Base-by-base conservation (phyloP, 768 basidiomycete species). In the Crepidotus variabilis region DNA sequence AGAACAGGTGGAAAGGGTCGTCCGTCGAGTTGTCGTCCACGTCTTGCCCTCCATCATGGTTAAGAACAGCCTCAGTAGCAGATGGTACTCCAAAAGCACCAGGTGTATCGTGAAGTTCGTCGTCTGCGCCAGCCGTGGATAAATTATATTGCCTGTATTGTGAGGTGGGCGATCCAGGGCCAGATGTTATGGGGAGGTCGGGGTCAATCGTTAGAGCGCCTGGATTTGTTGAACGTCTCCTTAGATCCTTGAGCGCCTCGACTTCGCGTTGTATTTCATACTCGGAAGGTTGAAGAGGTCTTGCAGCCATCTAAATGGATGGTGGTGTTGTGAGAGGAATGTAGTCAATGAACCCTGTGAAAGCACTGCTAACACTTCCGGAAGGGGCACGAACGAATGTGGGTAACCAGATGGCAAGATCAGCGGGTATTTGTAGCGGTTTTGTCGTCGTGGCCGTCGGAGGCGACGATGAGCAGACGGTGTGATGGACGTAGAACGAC, bases 1-100 rank as follows among this genome's bases (percentile, higher is more conserved):
- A 99, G 79, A 98, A 98, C 61, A 98, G 84, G 71, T 93, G 90
- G 65, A 87, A 86, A 2, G 91, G 88, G 74, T 96, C 92, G 63
- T 91, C 86, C 36, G 80, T 69, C 66, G 71, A 73, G 48, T 69
- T 74, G 61, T 74, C 75, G 55, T 73, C 63, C 36, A 62, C 55
- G 45, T 71, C 70, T 50, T 64, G 59, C 18, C 65, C 60, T 56
- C 59, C 55, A 53, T 57, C 56, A 34, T 64, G 61, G 49, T 62
- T 60, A 59, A 3, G 66, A 61, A 32, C 22, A 34, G 54, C 55
- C 51, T 22, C 56, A 50, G 49, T 63, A 61, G 61, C 64, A 46
- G 59, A 59, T 47, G 58, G 59, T 49, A 55, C 52, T 46, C 49
- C 65, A 56, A 21, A 14, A 20, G 46, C 22, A 51, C 55, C 57